phyloP scores from a whole-genome alignment of 176 grass and related monocot species.

The Triticum dicoccoides region DNA sequence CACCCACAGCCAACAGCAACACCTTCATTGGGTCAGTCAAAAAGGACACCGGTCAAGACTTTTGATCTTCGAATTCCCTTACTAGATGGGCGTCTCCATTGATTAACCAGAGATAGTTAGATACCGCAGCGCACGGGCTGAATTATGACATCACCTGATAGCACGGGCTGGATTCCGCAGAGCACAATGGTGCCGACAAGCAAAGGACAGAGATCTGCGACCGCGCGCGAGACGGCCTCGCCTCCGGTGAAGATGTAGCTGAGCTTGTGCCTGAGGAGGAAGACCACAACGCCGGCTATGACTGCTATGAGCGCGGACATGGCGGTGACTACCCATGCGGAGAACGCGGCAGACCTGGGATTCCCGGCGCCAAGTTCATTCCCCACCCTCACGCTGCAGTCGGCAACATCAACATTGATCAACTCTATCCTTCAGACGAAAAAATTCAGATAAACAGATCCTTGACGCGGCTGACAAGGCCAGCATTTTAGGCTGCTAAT shows the following conservation, averaged over 20 bases:
- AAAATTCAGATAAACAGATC: not conserved
- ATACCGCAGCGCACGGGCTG: not conserved
- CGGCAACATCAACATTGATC: not conserved
- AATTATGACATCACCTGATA: slow-evolving; percentile 56
- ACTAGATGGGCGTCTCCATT: not conserved
- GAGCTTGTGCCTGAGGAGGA: slow-evolving; percentile 64
- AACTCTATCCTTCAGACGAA: not conserved
- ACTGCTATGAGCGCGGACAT: slow-evolving; percentile 56
- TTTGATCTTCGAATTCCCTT: not conserved
- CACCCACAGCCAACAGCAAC: slow-evolving; percentile 90
- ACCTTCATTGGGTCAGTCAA: slow-evolving; percentile 40
- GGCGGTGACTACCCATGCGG: slow-evolving; percentile 51
- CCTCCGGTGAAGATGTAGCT: slow-evolving; percentile 85
- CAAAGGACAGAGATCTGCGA: slow-evolving; percentile 77
- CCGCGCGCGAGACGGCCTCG: slow-evolving; percentile 52
- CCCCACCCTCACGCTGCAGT: slow-evolving; percentile 67
- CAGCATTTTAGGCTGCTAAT: not conserved
- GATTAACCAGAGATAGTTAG: not conserved
- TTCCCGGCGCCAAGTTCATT: slow-evolving; percentile 91
- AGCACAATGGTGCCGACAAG: slow-evolving; percentile 66
- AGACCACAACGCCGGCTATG: slow-evolving; percentile 31
- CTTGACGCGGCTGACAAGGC: not conserved
- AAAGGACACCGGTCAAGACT: not conserved
- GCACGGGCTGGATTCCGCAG: slow-evolving; percentile 75
- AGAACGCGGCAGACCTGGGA: slow-evolving; percentile 71